phyloP scores from a whole-genome alignment of 371 early-diverging fungal genomes.

The Mortierella sp. region DNA sequence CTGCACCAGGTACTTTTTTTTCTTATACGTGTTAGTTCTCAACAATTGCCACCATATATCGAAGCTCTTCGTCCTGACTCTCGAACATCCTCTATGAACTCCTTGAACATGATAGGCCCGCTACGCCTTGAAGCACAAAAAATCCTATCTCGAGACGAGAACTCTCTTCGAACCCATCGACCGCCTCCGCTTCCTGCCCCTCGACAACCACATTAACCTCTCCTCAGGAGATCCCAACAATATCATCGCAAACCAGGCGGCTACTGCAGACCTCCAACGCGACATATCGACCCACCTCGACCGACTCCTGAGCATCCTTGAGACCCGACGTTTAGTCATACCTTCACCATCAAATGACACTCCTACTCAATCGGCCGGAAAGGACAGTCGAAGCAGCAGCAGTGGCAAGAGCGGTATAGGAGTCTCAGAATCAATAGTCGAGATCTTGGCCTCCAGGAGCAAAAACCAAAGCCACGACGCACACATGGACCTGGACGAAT shows the following conservation, averaged over 20 bases:
- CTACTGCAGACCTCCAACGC: conserved; percentile 25
- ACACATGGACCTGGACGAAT: conserved; percentile 27
- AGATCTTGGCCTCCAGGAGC: conserved; percentile 1
- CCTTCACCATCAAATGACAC: neutral
- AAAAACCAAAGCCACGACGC: neutral
- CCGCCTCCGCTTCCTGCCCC: conserved; percentile 42
- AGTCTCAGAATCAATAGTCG: neutral
- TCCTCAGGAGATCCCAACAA: neutral
- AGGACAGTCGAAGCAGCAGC: neutral
- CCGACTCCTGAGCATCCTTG: conserved; percentile 37
- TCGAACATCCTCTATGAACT: too few species aligned
- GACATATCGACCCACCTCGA: conserved; percentile 38
- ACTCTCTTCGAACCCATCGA: conserved; percentile 39
- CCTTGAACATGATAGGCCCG: conserved; percentile 24
- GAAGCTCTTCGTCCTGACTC: neutral
- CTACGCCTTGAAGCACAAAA: conserved; percentile 29
- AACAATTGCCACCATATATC: too few species aligned
- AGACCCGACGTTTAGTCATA: conserved; percentile 18
- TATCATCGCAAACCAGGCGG: conserved; percentile 1
- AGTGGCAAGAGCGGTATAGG: neutral
- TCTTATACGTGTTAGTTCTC: neutral
- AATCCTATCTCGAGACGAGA: conserved; percentile 31
- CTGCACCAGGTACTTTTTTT: conserved; percentile 25
- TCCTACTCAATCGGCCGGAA: too few species aligned
- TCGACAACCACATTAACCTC: conserved; percentile 17